Evolutionary conservation across 2,329 filamentous ascomycete species (phyloP).

Genomic region (Pyrenophora tritici-repentis): DNA sequence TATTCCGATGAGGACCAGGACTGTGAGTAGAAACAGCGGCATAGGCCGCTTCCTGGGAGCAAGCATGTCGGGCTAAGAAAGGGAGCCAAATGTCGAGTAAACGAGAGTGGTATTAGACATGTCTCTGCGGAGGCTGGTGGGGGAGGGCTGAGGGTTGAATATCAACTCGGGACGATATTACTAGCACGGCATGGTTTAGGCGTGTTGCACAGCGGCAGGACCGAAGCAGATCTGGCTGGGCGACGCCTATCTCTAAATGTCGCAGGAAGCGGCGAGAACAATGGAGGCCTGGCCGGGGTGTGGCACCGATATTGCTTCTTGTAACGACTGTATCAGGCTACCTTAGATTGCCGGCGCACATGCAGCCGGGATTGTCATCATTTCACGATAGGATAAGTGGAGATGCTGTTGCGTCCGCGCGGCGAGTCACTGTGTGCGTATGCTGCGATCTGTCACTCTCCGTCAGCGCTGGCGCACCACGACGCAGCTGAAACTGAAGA

Average conservation of each 20-base stretch:
- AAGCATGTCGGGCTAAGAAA: slow-evolving; percentile 34
- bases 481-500: background rate
- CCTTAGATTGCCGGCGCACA: slow-evolving; percentile 17
- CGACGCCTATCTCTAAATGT: slow-evolving; percentile 23
- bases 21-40: slow-evolving; percentile 35
- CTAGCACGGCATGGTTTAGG: background rate
- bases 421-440: background rate
- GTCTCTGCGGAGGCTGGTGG: slow-evolving; percentile 12
- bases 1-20: slow-evolving; percentile 33
- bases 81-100: slow-evolving; percentile 11
- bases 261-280: slow-evolving; percentile 17
- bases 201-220: slow-evolving; percentile 10
- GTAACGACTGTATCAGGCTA: slow-evolving; percentile 30
- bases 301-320: slow-evolving; percentile 22
- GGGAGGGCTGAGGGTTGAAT: slow-evolving; percentile 2
- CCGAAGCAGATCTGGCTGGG: slow-evolving; percentile 10
- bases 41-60: slow-evolving; percentile 39
- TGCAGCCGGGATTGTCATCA: slow-evolving; percentile 11
- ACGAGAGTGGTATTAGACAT: slow-evolving; percentile 30
- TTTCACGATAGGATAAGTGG: slow-evolving; percentile 10
- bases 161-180: background rate
- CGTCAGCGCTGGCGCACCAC: background rate
- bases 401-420: background rate
- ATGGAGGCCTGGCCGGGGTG: slow-evolving; percentile 12
- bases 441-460: background rate